Evolutionary conservation across 2,329 filamentous ascomycete genomes (phyloP), one percentile per base, ranked within the genome.

Genomic region (Arthrobotrys pseudoclavata): DNA sequence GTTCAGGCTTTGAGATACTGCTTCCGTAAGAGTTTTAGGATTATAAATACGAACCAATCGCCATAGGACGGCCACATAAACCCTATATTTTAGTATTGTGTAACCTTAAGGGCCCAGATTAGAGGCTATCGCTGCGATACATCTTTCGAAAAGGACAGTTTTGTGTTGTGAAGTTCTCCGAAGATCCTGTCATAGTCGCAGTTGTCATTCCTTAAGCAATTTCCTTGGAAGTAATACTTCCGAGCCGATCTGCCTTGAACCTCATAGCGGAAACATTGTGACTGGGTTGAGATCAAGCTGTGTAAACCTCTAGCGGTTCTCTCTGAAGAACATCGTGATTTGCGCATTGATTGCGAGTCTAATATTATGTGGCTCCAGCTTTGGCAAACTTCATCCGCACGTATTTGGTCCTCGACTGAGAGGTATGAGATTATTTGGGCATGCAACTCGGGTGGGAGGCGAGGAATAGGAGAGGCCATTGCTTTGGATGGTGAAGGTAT

Each of bases 401-500:
- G 24, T 4, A 72, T 48, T 26, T 72, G 69, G 47, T 72, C 69
- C 3, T 22, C 10, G 26, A 66, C 1, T 22, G 57, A 20, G 45
- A 72, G 69, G 24, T 42, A 60, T 4, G 22, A 29, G 47, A 64
- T 37, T 31, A 72, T 66, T 34, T 66, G 57, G 4, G 13, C 48
- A 4, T 64, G 57, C 4, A 72, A 60, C 22, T 64, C 68, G 4
- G 55, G 6, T 6, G 68, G 68, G 22, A 71, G 57, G 1, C 4
- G 52, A n/a, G 29, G 29, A 15, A 18, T 34, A 18, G 31, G 12
- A 15, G 52, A 57, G 6, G n/a, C 20, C 47, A 50, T 50, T 12
- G 20, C 20, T 24, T 26, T 26, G 2, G 20, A 13, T 50, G 10
- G 20, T 22, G 20, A 40, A 40, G 9, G 22, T 26, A 13, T 12